A percentile compares a stretch with the other conserved stretches of the same genome.
These are phyloP conservation scores for Platismatia glauca DNA, from an alignment of 495 filamentous ascomycete genomes.

Conservation along the genomic window DNA sequence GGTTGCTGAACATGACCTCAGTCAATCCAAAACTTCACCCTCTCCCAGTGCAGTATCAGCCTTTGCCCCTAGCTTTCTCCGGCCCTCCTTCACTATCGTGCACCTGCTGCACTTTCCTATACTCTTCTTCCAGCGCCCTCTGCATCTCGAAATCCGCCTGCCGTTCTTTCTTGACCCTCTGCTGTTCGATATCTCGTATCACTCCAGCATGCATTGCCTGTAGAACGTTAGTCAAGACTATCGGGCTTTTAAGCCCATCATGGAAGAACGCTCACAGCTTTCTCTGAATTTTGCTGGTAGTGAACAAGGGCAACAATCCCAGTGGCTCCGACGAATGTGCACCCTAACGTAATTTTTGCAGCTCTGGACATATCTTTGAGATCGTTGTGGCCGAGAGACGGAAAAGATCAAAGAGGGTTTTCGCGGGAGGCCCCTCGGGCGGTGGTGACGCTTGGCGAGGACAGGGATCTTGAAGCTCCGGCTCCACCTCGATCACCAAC, in stretches of 20 bases:
- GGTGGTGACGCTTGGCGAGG: background rate
- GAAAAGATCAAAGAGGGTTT: background rate
- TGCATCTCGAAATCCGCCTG: slow-evolving; percentile 94
- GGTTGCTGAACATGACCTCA: background rate
- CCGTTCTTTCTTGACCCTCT: slow-evolving; percentile 76
- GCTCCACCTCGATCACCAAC: background rate
- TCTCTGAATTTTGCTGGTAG: slow-evolving; percentile 75
- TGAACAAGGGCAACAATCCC: slow-evolving; percentile 82
- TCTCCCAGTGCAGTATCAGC: background rate
- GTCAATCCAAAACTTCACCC: background rate
- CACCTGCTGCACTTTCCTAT: slow-evolving; percentile 74
- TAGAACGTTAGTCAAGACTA: background rate
- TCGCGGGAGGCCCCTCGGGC: background rate
- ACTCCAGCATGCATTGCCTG: slow-evolving; percentile 97
- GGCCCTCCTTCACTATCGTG: slow-evolving; percentile 26
- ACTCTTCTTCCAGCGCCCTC: slow-evolving; percentile 73
- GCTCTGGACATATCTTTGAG: slow-evolving; percentile 70
- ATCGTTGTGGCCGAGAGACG: background rate
- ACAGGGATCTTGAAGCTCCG: slow-evolving; percentile 12
- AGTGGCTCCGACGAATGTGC: slow-evolving; percentile 65
- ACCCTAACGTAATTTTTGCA: slow-evolving; percentile 74
- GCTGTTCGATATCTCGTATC: slow-evolving; percentile 89
- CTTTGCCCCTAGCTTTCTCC: slow-evolving; percentile 4
- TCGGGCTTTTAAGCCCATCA: background rate
- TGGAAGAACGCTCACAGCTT: slow-evolving; percentile 51